Evolutionary conservation across 2,329 filamentous ascomycete genomes (phyloP).

Genomic region (Penicillium sp.): DNA sequence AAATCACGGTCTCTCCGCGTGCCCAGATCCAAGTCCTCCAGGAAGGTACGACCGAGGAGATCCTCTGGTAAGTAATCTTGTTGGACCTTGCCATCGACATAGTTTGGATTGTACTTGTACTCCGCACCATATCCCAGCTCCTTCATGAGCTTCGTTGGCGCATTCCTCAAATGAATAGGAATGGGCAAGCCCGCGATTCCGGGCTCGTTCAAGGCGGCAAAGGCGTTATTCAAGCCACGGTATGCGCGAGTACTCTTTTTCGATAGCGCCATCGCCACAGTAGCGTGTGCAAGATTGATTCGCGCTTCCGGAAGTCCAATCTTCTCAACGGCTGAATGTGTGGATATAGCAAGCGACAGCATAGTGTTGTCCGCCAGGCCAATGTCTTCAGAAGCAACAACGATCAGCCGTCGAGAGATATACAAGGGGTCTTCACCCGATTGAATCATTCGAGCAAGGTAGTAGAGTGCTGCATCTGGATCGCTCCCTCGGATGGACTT

Average conservation of each 20-base stretch:
- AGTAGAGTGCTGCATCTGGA: constrained; percentile 86
- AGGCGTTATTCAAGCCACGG: constrained; percentile 74
- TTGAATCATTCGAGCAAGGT: constrained; percentile 91
- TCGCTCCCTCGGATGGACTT: constrained; percentile 89
- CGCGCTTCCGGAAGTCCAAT: constrained; percentile 93
- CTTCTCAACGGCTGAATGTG: constrained; percentile 85
- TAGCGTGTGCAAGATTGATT: constrained; percentile 84
- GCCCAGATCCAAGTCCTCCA: constrained; percentile 79
- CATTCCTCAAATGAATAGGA: constrained; percentile 84
- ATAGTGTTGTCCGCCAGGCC: constrained; percentile 84
- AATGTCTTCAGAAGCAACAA: constrained; percentile 91
- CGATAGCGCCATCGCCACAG: constrained; percentile 74
- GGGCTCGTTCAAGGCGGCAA: constrained; percentile 74
- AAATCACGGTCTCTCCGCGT: constrained; percentile 71
- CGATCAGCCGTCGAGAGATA: constrained; percentile 86
- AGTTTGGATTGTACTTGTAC: constrained; percentile 97
- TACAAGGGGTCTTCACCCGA: constrained; percentile 92
- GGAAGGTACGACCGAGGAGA: constrained; percentile 67
- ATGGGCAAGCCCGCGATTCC: constrained; percentile 79
- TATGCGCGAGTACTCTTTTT: constrained; percentile 88
- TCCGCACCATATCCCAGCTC: constrained; percentile 85
- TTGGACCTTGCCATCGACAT: constrained; percentile 71
- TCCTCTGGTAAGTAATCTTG: constrained; percentile 89
- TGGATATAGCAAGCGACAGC: constrained; percentile 77
- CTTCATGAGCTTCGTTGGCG: constrained; percentile 88